Evolutionary conservation across 352 stramenopile genomes (phyloP), one percentile per base, ranked within the genome.

Genomic region (Phytophthora agathidicida): DNA sequence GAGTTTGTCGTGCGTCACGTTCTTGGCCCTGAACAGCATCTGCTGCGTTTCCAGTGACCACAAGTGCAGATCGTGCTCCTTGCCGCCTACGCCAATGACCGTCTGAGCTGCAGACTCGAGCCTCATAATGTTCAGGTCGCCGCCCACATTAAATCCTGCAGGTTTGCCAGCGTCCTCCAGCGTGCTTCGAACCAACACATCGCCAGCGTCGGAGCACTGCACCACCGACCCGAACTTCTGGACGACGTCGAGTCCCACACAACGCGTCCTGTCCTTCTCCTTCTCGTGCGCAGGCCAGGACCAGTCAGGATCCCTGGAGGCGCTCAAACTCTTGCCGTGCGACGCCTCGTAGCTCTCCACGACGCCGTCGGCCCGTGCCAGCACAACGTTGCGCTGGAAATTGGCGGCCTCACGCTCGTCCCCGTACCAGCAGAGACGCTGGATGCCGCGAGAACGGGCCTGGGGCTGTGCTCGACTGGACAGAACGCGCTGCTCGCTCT

Each of bases 1-100:
- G 7, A 97, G 71, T 51, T 91, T 91, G 65, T 97, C 86, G 48
- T 94, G 80, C 27, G 79, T 79, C 11, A 96, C 80, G 66, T 97
- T 97, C 69, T 94, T 93, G 58, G 78, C 87, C 41, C 79, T 83
- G 59, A 96, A 96, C 31, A 93, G 56, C 5, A 71, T 23, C 36
- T 93, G 55, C 55, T 94, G 73, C 23, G 62, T 89, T 74, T 96
- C 83, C 7, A 95, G 65, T 47, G 88, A 91, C 83, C 83, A 96
- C 28, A 96, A 38, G 42, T 80, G 72, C 36, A 94, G 42, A 52
- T 95, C 83, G 47, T 77, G 85, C 48, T 96, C 86, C 49, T 94
- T 93, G 59, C 88, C 88, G 16, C 88, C 88, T 9, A 91, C 66
- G 3, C 64, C 87, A 42, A 95, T 75, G 22, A 80, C 57, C n/a